Conservation (phyloP, 2,329 filamentous ascomycete species). For the Cladosporium velox region DNA sequence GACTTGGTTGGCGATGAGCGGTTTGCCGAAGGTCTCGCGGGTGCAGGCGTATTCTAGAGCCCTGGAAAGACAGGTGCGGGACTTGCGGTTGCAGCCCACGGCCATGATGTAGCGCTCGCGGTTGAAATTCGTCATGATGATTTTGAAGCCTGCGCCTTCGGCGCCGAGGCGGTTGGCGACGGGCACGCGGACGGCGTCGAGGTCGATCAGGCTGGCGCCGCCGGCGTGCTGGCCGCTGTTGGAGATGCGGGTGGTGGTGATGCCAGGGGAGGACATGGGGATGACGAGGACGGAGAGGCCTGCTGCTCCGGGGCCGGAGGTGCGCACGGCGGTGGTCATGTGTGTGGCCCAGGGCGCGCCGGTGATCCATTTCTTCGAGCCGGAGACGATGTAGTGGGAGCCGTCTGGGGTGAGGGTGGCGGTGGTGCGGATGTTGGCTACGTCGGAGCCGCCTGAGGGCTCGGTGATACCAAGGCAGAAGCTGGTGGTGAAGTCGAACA, state of each 20-base stretch:
- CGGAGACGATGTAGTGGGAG: slow-evolving; percentile 62
- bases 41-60: slow-evolving; percentile 37
- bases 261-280: slow-evolving; percentile 52
- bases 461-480: slow-evolving; percentile 69
- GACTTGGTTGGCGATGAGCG: slow-evolving; percentile 38
- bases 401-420: slow-evolving; percentile 50
- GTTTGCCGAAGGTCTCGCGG: slow-evolving; percentile 39
- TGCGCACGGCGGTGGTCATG: slow-evolving; percentile 60
- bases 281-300: slow-evolving; percentile 63
- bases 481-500: slow-evolving; percentile 60
- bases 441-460: slow-evolving; percentile 62
- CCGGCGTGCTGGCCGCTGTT: slow-evolving; percentile 70
- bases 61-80: slow-evolving; percentile 39
- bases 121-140: slow-evolving; percentile 63
- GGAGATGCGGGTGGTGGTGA: slow-evolving; percentile 57
- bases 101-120: slow-evolving; percentile 61
- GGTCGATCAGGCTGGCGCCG: slow-evolving; percentile 51
- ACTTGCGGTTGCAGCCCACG: slow-evolving; percentile 58
- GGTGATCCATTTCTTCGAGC: slow-evolving; percentile 63
- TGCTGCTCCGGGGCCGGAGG: slow-evolving; percentile 54
- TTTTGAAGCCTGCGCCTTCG: slow-evolving; percentile 58
- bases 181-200: slow-evolving; percentile 59
- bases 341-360: slow-evolving; percentile 46
- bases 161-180: slow-evolving; percentile 55
- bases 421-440: slow-evolving; percentile 64